phyloP scores from a whole-genome alignment of 2,329 filamentous ascomycete species.

The Claviceps purpurea region DNA sequence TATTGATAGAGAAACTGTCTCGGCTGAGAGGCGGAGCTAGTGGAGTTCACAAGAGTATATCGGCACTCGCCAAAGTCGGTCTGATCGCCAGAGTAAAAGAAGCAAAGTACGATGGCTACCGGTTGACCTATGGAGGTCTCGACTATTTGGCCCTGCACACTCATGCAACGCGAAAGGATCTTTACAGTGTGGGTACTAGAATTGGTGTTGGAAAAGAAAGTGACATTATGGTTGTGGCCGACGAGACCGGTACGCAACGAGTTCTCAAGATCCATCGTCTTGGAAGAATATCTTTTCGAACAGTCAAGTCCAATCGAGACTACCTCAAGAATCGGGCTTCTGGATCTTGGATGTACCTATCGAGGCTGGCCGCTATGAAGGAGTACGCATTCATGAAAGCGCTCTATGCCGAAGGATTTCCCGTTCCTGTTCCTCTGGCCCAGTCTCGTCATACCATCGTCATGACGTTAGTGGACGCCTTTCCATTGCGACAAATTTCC shows the following conservation, averaged over 20 bases:
- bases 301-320: constrained; percentile 89
- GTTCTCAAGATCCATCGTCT: constrained; percentile 94
- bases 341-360: constrained; percentile 97
- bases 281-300: constrained; percentile 91
- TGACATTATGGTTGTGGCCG: constrained; percentile 88
- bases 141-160: constrained; percentile 95
- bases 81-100: constrained; percentile 90
- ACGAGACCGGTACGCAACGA: constrained; percentile 59
- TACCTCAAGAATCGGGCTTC: constrained; percentile 72
- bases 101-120: constrained; percentile 93
- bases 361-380: constrained; percentile 79
- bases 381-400: constrained; percentile 92
- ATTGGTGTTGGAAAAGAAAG: constrained; percentile 96
- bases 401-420: constrained; percentile 69
- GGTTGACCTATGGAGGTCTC: constrained; percentile 88
- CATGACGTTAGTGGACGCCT: constrained; percentile 88
- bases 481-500: constrained; percentile 79
- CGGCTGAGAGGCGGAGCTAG: constrained; percentile 64
- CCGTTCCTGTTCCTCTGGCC: constrained; percentile 74
- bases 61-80: constrained; percentile 78
- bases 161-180: constrained; percentile 61
- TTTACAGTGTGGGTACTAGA: constrained; percentile 89
- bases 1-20: constrained; percentile 73
- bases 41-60: constrained; percentile 78
- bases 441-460: constrained; percentile 93